Base-by-base conservation (phyloP, 495 filamentous ascomycete genomes). In the Hyaloscypha variabilis region DNA sequence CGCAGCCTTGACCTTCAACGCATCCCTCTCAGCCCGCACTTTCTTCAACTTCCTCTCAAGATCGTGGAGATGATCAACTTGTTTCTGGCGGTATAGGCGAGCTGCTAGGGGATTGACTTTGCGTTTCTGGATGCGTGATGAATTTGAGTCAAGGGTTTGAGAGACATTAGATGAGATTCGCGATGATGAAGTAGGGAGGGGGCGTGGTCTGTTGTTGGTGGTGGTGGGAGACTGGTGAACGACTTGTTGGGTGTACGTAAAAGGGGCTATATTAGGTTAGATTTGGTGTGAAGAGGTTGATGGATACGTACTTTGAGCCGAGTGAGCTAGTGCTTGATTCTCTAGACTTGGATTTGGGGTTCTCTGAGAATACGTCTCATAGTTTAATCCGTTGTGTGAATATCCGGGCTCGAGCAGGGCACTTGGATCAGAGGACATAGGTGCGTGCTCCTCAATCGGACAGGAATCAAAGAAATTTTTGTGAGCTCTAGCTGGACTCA, bases 41-140 rank as follows among this genome's bases (percentile, higher is more conserved):
- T 81, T 79, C 59, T 85, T 83, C 60, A 91, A 78, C 67, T 84
- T 83, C 4, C 75, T 76, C 73, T 91, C 87, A 24, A 94, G 78
- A 64, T 82, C 81, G 65, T 82, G 79, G 73, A 92, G 81, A 67
- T 84, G 83, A 67, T 89, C 87, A 29, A 91, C 81, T 52, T 88
- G 85, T 64, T 85, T 87, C 77, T 91, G 84, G 26, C 90, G 85
- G 75, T 90, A 93, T 62, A 88, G 84, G 61, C 89, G 85, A 60
- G 89, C 87, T 5, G 88, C 86, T 52, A 91, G 76, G 58, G 89
- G 90, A 73, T 93, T 91, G 42, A 87, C 82, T 56, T 83, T 81
- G 23, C 88, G 87, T 72, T 89, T 90, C 25, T 60, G n/a, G 26
- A 58, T 42, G 23, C 39, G 25, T 36, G 25, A 59, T 51, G 50